Evolutionary conservation across 352 stramenopile genomes (phyloP).

Genomic region (Phytophthora melonis): DNA sequence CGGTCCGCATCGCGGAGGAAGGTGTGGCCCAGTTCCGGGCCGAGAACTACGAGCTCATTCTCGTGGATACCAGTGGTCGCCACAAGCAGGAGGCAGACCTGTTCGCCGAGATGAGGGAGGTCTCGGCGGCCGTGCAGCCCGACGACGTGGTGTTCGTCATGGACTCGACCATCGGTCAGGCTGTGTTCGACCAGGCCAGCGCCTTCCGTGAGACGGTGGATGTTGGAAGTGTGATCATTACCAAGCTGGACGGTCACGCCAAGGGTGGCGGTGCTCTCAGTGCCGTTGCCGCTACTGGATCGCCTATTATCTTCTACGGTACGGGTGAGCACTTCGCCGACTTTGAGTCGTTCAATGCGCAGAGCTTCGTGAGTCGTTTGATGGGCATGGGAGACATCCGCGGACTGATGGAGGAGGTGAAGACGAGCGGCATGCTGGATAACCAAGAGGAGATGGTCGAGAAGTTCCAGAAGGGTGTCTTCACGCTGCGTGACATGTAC

Average conservation of each 20-base stretch:
- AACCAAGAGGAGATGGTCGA: conserved; percentile 97
- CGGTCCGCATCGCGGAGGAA: conserved; percentile 97
- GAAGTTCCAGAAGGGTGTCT: conserved; percentile 96
- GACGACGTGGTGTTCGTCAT: conserved; percentile 99
- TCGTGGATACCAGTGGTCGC: conserved; percentile 98
- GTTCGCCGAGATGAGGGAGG: conserved; percentile 99
- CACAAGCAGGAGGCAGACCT: conserved; percentile 98
- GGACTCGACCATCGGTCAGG: conserved; percentile 99
- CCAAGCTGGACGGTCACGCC: conserved; percentile 99
- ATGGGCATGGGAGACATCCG: conserved; percentile 98
- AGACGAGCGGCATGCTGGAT: conserved; percentile 90
- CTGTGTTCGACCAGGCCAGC: conserved; percentile 96
- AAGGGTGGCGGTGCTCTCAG: conserved; percentile 98
- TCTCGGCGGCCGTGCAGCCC: conserved; percentile 94
- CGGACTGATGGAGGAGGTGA: conserved; percentile 96
- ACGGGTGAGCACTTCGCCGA: conserved; percentile 98
- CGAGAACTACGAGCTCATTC: conserved; percentile 99
- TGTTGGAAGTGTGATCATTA: conserved; percentile 99
- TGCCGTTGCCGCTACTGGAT: conserved; percentile 97
- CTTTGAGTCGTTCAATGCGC: conserved; percentile 98
- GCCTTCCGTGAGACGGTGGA: conserved; percentile 96
- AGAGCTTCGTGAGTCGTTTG: conserved; percentile 98
- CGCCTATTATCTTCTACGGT: conserved; percentile 99
- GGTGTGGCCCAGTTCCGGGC: conserved; percentile 97
- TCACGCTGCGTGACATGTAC: conserved; percentile 99